Evolutionary conservation across 2,329 filamentous ascomycete genomes (phyloP).

Genomic region (Colletotrichum aenigma): DNA sequence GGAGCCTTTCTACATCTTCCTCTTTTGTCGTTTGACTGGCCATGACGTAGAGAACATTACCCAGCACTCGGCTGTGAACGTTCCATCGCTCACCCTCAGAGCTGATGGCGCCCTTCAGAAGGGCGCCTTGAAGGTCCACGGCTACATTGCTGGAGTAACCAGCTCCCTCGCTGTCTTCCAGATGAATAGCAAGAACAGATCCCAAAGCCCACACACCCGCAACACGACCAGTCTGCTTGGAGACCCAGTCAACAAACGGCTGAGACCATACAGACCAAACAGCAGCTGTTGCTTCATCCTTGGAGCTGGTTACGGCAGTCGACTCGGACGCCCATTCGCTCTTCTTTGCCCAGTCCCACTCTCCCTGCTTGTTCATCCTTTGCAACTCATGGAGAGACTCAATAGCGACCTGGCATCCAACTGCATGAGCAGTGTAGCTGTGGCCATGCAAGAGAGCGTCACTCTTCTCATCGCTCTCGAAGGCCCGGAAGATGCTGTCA

Average conservation of each 20-base stretch:
- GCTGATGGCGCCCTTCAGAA: not conserved
- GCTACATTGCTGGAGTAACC: conserved; percentile 55
- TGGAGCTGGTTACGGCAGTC: fast-evolving
- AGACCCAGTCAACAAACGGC: conserved; percentile 63
- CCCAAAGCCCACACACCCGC: conserved; percentile 75
- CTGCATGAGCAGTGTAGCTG: conserved; percentile 84
- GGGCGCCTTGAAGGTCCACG: conserved; percentile 39
- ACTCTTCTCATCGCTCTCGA: conserved; percentile 73
- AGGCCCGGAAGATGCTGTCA: conserved; percentile 73
- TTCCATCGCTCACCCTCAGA: conserved; percentile 40
- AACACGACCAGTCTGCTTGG: conserved; percentile 55
- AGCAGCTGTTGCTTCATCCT: not conserved
- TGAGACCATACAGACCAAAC: conserved; percentile 76
- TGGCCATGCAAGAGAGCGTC: conserved; percentile 84
- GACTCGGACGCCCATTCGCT: conserved; percentile 39
- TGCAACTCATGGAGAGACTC: conserved; percentile 66
- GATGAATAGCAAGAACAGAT: conserved; percentile 71
- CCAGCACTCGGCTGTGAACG: conserved; percentile 58
- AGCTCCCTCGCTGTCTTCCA: conserved; percentile 43
- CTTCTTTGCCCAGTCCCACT: conserved; percentile 60
- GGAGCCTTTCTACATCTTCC: conserved; percentile 24
- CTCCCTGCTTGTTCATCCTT: conserved; percentile 57
- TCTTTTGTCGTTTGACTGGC: conserved; percentile 49
- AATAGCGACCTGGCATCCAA: conserved; percentile 81
- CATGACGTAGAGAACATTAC: conserved; percentile 66